Base-by-base conservation (phyloP, 495 filamentous ascomycete species). In the Penicillium canariense region DNA sequence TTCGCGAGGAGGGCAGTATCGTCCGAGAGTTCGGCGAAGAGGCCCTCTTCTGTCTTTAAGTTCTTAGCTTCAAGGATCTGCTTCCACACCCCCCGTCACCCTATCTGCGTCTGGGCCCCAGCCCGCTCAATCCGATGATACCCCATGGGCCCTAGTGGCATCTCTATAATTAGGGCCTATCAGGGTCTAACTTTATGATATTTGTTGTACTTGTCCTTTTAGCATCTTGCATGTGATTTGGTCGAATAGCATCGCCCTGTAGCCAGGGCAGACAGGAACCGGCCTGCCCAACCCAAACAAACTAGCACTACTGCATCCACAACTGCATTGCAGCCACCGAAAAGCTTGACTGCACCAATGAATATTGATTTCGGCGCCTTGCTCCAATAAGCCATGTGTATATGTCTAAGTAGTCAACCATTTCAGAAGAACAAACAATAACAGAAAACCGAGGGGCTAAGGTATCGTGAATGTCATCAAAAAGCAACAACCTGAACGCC, bases 1-100 rank as follows among this genome's bases (percentile, higher is more conserved):
- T 89, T 28, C 70, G 67, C 22, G 72, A 80, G 44, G 83, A 87
- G 58, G 84, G 81, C 0, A 85, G 72, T 39, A 72, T 89, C 4
- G 63, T 65, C 23, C 76, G 69, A 46, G 75, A 80, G 40, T 87
- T 88, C 65, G 86, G 86, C 11, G 82, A 85, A 52, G 77, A 86
- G 47, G 80, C 81, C 4, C 61, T 88, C 48, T 69, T 84, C 52
- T 86, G 83, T 60, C 67, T 89, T 54, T 73, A 66, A 70, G 23
- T 28, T 3, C 2, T 18, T 46, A 4, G 15, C 43, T 46, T 28
- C 43, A 28, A 28, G 49, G 26, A 31, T 53, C 14, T 45, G 38
- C 45, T 45, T 52, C 44, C 46, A 47, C 46, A 35, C 10, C 17
- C 14, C 35, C 45, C 34, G 26, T n/a, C n/a, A 17, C 28, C 18